phyloP scores from a whole-genome alignment of 768 basidiomycete species.

The Tricholoma hemisulphureum region DNA sequence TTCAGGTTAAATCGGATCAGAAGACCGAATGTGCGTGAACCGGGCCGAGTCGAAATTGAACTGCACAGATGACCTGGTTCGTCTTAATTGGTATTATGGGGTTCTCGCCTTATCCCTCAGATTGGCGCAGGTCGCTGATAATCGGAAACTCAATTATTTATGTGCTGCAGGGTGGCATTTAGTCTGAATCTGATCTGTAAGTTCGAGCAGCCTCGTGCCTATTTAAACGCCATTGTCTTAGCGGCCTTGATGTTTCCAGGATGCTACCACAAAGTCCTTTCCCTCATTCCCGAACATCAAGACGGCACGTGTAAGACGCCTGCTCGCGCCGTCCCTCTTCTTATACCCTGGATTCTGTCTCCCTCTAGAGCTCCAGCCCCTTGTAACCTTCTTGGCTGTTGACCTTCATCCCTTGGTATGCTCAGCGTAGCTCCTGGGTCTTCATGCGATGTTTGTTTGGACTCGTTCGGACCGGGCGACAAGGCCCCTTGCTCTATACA shows the following conservation, averaged over 20 bases:
- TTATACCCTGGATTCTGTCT: background rate
- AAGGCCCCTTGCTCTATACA: slow-evolving; percentile 63
- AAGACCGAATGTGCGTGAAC: no score
- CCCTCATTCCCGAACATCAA: slow-evolving; percentile 12
- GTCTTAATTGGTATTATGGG: no score
- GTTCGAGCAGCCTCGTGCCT: slow-evolving; percentile 44
- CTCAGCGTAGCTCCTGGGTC: slow-evolving; percentile 64
- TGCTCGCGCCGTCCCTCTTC: slow-evolving; percentile 15
- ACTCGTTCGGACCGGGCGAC: slow-evolving; percentile 50
- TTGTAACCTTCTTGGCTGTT: slow-evolving; percentile 6
- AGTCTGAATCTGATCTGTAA: slow-evolving; percentile 34
- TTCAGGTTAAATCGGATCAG: no score
- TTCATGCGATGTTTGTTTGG: slow-evolving; percentile 75
- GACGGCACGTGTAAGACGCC: slow-evolving; percentile 13
- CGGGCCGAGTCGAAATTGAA: no score
- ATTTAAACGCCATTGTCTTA: slow-evolving; percentile 35
- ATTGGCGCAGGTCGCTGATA: slow-evolving; percentile 8
- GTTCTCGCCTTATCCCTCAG: slow-evolving; percentile 25
- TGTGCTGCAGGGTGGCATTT: slow-evolving; percentile 32
- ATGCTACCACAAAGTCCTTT: slow-evolving; percentile 38
- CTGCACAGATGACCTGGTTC: slow-evolving; percentile 24
- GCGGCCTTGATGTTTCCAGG: slow-evolving; percentile 30
- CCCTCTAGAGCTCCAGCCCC: slow-evolving; percentile 4
- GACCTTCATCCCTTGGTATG: slow-evolving; percentile 44
- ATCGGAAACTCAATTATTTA: slow-evolving; percentile 23